A percentile compares a stretch with the other conserved stretches of the same genome.
Evolutionary conservation across 2,329 filamentous ascomycete species (phyloP).

Genomic region (Arthrinium puccinioides): DNA sequence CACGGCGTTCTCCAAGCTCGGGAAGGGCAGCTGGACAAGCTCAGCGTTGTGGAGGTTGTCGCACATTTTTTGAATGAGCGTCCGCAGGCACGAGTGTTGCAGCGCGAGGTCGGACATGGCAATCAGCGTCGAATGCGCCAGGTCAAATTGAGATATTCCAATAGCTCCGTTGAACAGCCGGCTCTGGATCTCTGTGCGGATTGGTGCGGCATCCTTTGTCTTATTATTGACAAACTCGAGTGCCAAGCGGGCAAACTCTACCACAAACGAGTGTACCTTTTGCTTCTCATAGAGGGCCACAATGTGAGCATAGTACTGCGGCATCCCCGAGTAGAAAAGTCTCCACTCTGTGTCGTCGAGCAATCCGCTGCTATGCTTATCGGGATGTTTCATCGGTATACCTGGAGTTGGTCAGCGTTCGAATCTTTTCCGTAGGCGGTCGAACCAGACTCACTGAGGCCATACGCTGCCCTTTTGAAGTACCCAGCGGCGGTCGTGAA

Average conservation of each 20-base stretch:
- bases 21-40: slow-evolving; percentile 71
- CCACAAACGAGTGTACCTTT: slow-evolving; percentile 70
- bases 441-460: slow-evolving; percentile 62
- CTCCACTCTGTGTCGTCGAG: slow-evolving; percentile 71
- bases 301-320: slow-evolving; percentile 83
- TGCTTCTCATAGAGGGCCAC: slow-evolving; percentile 73
- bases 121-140: slow-evolving; percentile 73
- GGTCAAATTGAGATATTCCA: slow-evolving; percentile 70
- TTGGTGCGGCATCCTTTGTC: slow-evolving; percentile 26
- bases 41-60: slow-evolving; percentile 57
- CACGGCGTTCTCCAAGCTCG: slow-evolving; percentile 68
- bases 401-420: slow-evolving; percentile 24
- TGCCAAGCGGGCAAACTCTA: slow-evolving; percentile 74
- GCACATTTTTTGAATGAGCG: slow-evolving; percentile 63
- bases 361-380: slow-evolving; percentile 55
- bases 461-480: slow-evolving; percentile 78
- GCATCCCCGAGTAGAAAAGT: slow-evolving; percentile 62
- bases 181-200: slow-evolving; percentile 67
- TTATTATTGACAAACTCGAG: slow-evolving; percentile 51
- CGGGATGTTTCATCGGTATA: slow-evolving; percentile 32
- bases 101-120: slow-evolving; percentile 66
- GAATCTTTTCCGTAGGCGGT: neutral
- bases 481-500: slow-evolving; percentile 63
- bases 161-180: slow-evolving; percentile 79
- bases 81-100: slow-evolving; percentile 63